Evolutionary conservation across 2,329 filamentous ascomycete species (phyloP), one percentile per base, ranked within the genome.

Genomic region (Hymenoscyphus infarciens): DNA sequence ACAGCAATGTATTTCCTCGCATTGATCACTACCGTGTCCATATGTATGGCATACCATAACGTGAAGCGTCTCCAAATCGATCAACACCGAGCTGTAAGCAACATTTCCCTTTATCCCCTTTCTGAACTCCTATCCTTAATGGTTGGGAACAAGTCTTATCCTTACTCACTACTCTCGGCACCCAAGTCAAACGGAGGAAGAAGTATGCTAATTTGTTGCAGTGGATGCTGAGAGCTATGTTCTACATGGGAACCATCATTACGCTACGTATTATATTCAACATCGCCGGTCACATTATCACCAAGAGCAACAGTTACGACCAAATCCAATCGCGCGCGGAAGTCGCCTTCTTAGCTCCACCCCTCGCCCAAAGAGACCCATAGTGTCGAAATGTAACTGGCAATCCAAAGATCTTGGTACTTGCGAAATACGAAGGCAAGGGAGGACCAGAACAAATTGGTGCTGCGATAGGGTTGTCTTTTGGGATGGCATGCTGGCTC

Each of bases 31-130:
- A 71, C 80, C 0, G 66, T 72, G 1, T 76, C 78, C 10, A 71
- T 83, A 27, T 64, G 70, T 0, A 63, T 87, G 53, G 81, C 83
- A 1, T 80, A 79, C 35, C 75, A 81, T 70, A 86, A 86, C 65
- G 81, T 88, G 71, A 86, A 83, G 71, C 75, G 77, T 1, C 72
- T 87, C 1, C 84, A 87, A 69, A 83, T 89, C 57, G 83, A 87
- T 35, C 81, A 87, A 68, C 85, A 88, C 64, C 78, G 85, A 27
- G 25, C 25, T 27, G 25, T 27, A 27, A 27, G 25, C 25, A 27
- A 27, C 25, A 27, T 27, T 27, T 27, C 25, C 25, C 4, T 27
- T 27, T 27, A 4, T 27, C 4, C 4, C 25, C 25, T 4, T 27
- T 27, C 4, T 4, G 2, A 4, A 27, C 2, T 27, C 25, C 25